These are phyloP conservation scores for Urtica urens DNA, from an alignment of 306 rosid species.

Conservation along the genomic window DNA sequence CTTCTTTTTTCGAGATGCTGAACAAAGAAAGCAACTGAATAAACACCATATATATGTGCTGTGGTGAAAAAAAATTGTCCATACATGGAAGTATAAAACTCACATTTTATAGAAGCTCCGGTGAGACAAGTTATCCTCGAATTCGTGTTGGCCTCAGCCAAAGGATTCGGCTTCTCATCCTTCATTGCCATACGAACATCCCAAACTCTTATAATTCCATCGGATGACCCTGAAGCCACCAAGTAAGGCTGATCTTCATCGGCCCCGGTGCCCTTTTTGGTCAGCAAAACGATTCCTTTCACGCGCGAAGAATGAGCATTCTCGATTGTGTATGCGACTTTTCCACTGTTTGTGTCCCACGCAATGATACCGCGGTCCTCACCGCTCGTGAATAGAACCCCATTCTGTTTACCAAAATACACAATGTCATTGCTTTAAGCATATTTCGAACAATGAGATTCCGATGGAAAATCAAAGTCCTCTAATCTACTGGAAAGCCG, in stretches of 20 bases:
- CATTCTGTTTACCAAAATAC: conserved; percentile 64
- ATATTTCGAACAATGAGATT: too few species aligned
- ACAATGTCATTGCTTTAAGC: too few species aligned
- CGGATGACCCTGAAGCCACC: conserved; percentile 79
- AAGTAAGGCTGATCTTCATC: conserved; percentile 54
- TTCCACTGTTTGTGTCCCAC: conserved; percentile 77
- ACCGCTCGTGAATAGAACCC: conserved; percentile 70
- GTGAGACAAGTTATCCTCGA: conserved; percentile 86
- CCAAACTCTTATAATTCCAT: conserved; percentile 80
- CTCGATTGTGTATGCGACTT: conserved; percentile 59
- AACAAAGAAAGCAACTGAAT: too few species aligned
- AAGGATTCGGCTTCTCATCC: conserved; percentile 54
- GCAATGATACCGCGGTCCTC: conserved; percentile 64
- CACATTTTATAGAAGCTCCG: conserved; percentile 65
- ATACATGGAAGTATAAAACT: conserved; percentile 16
- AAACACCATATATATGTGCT: too few species aligned
- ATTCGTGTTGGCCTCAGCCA: conserved; percentile 69
- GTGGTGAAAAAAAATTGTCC: too few species aligned
- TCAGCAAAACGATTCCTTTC: conserved; percentile 64
- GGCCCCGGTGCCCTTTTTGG: conserved; percentile 27
- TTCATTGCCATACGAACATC: conserved; percentile 73
- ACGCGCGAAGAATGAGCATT: conserved; percentile 70
- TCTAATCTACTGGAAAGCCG: too few species aligned
- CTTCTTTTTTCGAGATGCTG: too few species aligned
- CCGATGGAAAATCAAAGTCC: too few species aligned